Evolutionary conservation across 2,329 filamentous ascomycete species (phyloP), one percentile per base, ranked within the genome.

Genomic region (Alternaria sp.): DNA sequence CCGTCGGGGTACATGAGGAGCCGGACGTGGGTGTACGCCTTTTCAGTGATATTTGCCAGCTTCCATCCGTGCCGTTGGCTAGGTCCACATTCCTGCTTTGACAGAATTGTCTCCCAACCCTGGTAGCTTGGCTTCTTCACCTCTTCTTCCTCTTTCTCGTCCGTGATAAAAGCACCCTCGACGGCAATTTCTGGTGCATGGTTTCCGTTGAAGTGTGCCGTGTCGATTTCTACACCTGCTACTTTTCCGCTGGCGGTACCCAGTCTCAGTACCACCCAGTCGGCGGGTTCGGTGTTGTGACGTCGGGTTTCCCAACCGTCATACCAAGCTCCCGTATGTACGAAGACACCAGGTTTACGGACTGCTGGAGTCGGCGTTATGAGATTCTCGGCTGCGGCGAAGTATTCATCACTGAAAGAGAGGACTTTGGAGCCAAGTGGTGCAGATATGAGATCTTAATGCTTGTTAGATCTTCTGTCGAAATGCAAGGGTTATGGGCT

Each of bases 1-100:
- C 92, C 92, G 74, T 96, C 92, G 0, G 92, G 91, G 76, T 93
- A 94, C 92, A 94, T 94, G 77, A 92, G 91, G 59, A 96, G 83
- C 32, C 91, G 84, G 44, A 94, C 90, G 77, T 96, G 92, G 0
- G 92, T 94, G 80, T 91, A 94, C 57, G 89, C 86, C 79, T 91
- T 91, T 32, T 82, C 80, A 0, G 87, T 89, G 19, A 76, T 62
- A 17, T 76, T 74, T 15, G 84, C 81, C 15, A 95, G 83, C 73
- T 87, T 85, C 92, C 92, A 96, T 4, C 84, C 90, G 73, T 93
- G 92, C 63, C 91, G 83, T 78, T 90, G 89, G 55, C 85, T 90
- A 1, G 92, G 91, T 0, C 91, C 91, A 76, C 91, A 93, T 73
- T 91, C 89, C 73, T 91, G 87, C 64, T 87, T 83, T 17, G 85